Percentiles rank a stretch among this genome's conserved stretches.
Conservation (phyloP, 495 filamentous ascomycete species). For the Podospora pseudocomata region DNA sequence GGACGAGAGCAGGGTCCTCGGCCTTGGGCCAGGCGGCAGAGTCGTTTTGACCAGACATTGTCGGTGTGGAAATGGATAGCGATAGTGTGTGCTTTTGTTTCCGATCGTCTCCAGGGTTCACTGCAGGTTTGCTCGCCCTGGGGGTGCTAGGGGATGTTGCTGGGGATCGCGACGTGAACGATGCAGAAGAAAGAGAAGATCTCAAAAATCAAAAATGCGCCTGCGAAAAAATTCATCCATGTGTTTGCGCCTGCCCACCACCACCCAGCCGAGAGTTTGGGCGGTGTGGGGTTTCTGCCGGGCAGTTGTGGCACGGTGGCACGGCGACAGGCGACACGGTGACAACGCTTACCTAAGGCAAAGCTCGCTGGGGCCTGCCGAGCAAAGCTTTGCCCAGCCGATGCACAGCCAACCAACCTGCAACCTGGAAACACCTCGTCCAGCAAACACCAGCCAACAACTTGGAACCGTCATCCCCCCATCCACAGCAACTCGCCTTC, state of each 20-base stretch:
- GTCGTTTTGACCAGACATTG: slow-evolving; percentile 51
- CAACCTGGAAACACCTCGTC: slow-evolving; percentile 44
- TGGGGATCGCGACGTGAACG: slow-evolving; percentile 12
- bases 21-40: slow-evolving; percentile 82
- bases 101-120: slow-evolving; percentile 30
- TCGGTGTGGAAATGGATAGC: slow-evolving; percentile 13
- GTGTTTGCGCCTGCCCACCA: not conserved
- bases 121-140: slow-evolving; percentile 33
- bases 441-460: slow-evolving; percentile 20
- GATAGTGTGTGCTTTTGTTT: slow-evolving; percentile 2
- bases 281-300: not conserved
- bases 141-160: slow-evolving; percentile 16
- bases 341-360: not conserved
- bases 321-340: no score
- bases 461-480: slow-evolving; percentile 30
- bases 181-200: not conserved
- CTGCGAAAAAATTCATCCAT: slow-evolving; percentile 4
- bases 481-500: slow-evolving; percentile 21
- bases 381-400: slow-evolving; percentile 27
- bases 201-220: slow-evolving; percentile 12
- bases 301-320: slow-evolving; percentile 9
- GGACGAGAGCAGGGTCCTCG: slow-evolving; percentile 65
- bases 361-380: slow-evolving; percentile 11
- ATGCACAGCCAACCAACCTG: slow-evolving; percentile 33
- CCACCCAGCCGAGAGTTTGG: slow-evolving; percentile 12